A percentile compares a stretch with the other conserved stretches of the same genome.
Conservation (phyloP, 2,329 filamentous ascomycete genomes). For the Cladosporium colombiae region DNA sequence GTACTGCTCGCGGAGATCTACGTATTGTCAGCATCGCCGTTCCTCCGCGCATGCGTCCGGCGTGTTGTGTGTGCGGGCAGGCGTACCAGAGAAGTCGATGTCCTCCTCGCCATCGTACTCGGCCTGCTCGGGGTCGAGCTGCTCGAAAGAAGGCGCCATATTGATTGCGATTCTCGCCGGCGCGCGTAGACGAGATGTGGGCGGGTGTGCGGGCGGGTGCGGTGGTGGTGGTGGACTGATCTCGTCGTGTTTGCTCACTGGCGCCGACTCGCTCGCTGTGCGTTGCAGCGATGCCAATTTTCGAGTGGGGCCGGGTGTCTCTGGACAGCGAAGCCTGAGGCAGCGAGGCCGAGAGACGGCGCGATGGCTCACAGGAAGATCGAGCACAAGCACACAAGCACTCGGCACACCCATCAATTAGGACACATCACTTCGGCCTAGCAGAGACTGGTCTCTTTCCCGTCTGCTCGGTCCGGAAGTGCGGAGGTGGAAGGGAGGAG, state of each 20-base stretch:
- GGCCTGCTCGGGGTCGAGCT: conserved; percentile 76
- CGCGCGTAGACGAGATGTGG: conserved; percentile 21
- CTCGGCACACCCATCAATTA: no score
- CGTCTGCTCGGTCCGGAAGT: neutral
- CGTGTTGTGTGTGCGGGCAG: neutral
- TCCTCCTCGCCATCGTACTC: conserved; percentile 91
- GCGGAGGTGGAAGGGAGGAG: conserved; percentile 1
- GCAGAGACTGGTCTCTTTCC: neutral
- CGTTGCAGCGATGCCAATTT: conserved; percentile 12
- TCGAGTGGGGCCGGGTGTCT: conserved; percentile 6
- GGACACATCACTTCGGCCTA: neutral
- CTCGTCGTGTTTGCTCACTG: conserved; percentile 2
- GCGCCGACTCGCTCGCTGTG: conserved; percentile 6
- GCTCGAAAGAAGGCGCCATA: conserved; percentile 94
- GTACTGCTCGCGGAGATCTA: conserved; percentile 87
- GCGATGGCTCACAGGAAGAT: neutral
- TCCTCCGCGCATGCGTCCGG: conserved; percentile 8
- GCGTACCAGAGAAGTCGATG: conserved; percentile 77
- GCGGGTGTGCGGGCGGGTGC: neutral
- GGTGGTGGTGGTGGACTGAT: conserved; percentile 1
- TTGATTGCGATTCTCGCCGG: conserved; percentile 40
- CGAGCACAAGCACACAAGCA: no score
- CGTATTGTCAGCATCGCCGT: conserved; percentile 21
- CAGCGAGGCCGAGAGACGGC: neutral
- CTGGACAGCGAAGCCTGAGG: neutral